Conservation (phyloP, 2,329 filamentous ascomycete species). For the Pyrenophora seminiperda region DNA sequence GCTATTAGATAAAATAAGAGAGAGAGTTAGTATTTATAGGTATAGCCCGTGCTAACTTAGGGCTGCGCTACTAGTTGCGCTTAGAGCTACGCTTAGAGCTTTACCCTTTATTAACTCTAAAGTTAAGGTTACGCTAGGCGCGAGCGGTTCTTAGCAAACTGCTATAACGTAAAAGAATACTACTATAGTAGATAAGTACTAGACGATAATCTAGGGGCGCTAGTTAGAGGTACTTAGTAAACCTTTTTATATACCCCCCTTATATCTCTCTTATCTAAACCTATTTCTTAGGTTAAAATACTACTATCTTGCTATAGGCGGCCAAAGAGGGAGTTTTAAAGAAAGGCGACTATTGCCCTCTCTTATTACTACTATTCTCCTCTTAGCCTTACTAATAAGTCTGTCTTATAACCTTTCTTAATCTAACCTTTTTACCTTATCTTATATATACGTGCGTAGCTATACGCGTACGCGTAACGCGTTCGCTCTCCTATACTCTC, state of each 20-base stretch:
- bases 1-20: not conserved
- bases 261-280: not conserved
- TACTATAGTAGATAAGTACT: not conserved
- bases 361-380: not conserved
- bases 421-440: not conserved
- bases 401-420: not conserved
- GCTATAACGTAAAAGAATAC: not conserved
- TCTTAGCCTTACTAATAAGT: not conserved
- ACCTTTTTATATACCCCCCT: not conserved
- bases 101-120: not conserved
- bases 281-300: not conserved
- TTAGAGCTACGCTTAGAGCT: not conserved
- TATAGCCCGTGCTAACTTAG: too few relatives aligned
- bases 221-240: not conserved
- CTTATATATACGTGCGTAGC: not conserved
- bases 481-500: slow-evolving; percentile 1
- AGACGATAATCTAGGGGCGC: not conserved
- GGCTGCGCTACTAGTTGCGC: not conserved
- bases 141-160: too few relatives aligned
- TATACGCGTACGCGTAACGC: not conserved
- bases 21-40: not conserved
- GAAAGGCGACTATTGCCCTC: not conserved
- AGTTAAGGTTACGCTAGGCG: too few relatives aligned
- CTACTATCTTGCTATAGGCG: not conserved
- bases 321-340: not conserved